These are phyloP conservation scores for Agrocybe praecox DNA, from an alignment of 768 basidiomycete species.

Conservation along the genomic window DNA sequence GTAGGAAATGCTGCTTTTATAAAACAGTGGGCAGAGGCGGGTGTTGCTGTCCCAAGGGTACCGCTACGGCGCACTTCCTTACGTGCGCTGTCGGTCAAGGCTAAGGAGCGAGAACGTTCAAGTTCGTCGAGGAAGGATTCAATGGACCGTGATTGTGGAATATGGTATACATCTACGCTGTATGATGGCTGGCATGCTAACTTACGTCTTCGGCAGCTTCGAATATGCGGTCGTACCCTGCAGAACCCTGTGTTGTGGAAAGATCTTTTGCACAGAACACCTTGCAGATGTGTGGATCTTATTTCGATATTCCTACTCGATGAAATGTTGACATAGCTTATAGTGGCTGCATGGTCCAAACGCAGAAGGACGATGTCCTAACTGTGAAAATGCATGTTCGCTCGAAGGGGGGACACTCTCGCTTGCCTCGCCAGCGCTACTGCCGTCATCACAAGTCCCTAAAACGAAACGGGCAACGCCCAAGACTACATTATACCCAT, in stretches of 20 bases:
- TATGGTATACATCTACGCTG: conserved; percentile 21
- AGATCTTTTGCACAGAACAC: conserved; percentile 33
- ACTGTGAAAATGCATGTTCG: conserved; percentile 32
- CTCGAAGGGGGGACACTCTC: conserved; percentile 25
- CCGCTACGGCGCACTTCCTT: conserved; percentile 12
- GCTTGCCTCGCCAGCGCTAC: conserved; percentile 22
- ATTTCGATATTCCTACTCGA: background rate
- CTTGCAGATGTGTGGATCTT: conserved; percentile 28
- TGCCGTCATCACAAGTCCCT: conserved; percentile 8
- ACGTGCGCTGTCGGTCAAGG: conserved; percentile 7
- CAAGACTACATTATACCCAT: conserved; percentile 8
- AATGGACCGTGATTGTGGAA: conserved; percentile 31
- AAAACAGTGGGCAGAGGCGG: conserved; percentile 23
- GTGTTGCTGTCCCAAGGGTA: conserved; percentile 17
- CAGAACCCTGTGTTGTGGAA: conserved; percentile 33
- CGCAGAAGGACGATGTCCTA: conserved; percentile 32
- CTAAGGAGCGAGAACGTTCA: conserved; percentile 13
- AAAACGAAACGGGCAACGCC: conserved; percentile 1
- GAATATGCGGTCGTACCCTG: conserved; percentile 32
- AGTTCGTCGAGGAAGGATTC: conserved; percentile 2
- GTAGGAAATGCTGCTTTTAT: conserved; percentile 19
- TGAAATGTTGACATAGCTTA: background rate
- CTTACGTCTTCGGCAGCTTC: conserved; percentile 19
- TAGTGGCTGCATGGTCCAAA: conserved; percentile 36
- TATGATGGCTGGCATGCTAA: background rate